Base-by-base conservation (phyloP, 768 basidiomycete species). In the Boletus sp. region DNA sequence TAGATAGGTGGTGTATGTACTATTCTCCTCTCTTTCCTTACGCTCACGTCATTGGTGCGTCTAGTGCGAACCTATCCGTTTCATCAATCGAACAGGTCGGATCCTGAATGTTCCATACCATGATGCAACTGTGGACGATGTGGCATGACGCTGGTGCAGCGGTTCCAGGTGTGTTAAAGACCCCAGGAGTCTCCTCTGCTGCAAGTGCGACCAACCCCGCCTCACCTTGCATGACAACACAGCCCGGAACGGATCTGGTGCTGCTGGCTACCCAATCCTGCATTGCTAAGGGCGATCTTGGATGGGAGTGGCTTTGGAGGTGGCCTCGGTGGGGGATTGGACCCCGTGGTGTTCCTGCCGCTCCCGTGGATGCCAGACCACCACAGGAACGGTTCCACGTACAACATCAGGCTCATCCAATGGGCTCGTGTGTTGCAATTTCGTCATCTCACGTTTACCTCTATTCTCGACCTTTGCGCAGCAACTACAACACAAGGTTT, bases 401-500 rank as follows among this genome's bases (percentile, higher is more conserved):
- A 15, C 91, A 94, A 67, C 76, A 93, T 5, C 87, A 89, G 81
- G 90, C 87, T 1, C 14, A 65, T 61, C 20, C 5, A 14, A n/a
- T 15, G 4, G 2, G 10, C 14, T 36, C 45, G 1, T 14, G 3
- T 44, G 1, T 42, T 36, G 4, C 4, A 8, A 15, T 42, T 7
- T 36, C 6, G 9, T 5, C 42, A 1, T 57, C 57, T 49, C 39
- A 58, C 41, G 3, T n/a, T 18, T 1, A 7, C 11, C 15, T 36
- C 15, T 17, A 1, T 24, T 49, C 11, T 18, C 14, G 14, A 24
- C 3, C 6, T n/a, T 50, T 24, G 1, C 15, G 5, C 62, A 93
- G 90, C 93, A 95, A 87, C 72, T 98, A 67, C 88, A 92, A 69
- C 91, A 90, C 58, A 98, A 98, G 96, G 93, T 2, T 92, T 98